Base-by-base conservation (phyloP, 2,329 filamentous ascomycete species). In the Cercospora zeina region DNA sequence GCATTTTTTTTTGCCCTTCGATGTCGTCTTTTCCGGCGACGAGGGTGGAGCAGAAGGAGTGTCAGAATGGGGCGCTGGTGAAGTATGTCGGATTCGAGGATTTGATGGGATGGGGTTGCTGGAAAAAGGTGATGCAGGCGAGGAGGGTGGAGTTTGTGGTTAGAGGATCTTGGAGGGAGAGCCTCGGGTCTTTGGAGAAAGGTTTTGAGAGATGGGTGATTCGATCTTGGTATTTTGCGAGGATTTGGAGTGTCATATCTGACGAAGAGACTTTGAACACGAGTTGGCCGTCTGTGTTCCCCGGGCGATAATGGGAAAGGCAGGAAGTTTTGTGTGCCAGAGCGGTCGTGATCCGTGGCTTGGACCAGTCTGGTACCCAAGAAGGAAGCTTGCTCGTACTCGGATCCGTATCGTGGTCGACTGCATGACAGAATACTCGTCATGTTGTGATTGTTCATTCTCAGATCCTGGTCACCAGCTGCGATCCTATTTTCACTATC, bases 31-130 rank as follows among this genome's bases (percentile, higher is more conserved):
- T 34, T 10, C 49, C 49, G 9, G 49, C 27, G 27, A 34, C 16
- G 49, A 51, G 49, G 8, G 31, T 51, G 10, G 49, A 51, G 49
- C 27, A 51, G 27, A 51, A 51, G 24, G 49, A 31, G 27, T 51
- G 27, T 14, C 49, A 51, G 49, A 34, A 51, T 14, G 10, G 1
- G 7, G 27, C 2, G 24, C 27, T 51, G 2, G 3, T 5, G 49
- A 31, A 51, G 49, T 34, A 34, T 31, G 24, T 5, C 5, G 49
- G 14, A 2, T 16, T 16, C 4, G 49, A 51, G 7, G 5, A 2
- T 33, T 51, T 51, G 7, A 14, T n/a, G 27, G 27, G 49, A 34
- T 51, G 49, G 3, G 14, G 14, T 31, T 51, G 49, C 14, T 51
- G 49, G 7, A 31, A 33, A 14, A 51, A 51, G 49, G 10, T 8